phyloP scores from a whole-genome alignment of 2,329 filamentous ascomycete genomes.

The Beauveria australis region DNA sequence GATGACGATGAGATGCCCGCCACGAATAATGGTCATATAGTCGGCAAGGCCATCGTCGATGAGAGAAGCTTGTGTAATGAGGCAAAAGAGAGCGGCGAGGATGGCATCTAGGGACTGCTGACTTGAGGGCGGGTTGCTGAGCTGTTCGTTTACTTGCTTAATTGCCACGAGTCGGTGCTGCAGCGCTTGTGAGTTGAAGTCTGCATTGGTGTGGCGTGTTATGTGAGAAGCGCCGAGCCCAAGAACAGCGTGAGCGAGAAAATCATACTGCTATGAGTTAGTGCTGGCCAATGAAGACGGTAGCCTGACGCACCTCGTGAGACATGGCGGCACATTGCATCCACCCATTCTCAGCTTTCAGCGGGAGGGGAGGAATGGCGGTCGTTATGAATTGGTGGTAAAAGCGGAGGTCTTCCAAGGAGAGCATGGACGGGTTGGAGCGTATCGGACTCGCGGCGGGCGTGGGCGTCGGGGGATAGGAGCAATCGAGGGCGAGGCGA shows the following conservation, averaged over 20 bases:
- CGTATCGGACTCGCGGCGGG: conserved; percentile 2
- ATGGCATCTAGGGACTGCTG: conserved; percentile 27
- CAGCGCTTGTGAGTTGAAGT: conserved; percentile 23
- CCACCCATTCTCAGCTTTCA: conserved; percentile 25
- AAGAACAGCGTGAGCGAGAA: conserved; percentile 29
- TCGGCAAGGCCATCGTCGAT: conserved; percentile 31
- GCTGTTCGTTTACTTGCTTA: conserved; percentile 25
- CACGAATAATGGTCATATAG: conserved; percentile 28
- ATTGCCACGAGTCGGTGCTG: conserved; percentile 29
- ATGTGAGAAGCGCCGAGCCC: conserved; percentile 31
- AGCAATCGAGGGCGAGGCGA: conserved; percentile 26
- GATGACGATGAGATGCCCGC: conserved; percentile 18
- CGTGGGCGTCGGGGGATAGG: conserved; percentile 19
- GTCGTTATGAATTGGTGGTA: conserved; percentile 41
- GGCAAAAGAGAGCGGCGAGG: conserved; percentile 26
- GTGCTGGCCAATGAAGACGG: background rate
- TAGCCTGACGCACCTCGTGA: conserved; percentile 21
- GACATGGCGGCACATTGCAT: conserved; percentile 25
- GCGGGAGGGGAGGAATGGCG: conserved; percentile 30
- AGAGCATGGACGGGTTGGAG: conserved; percentile 21
- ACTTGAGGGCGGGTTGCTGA: conserved; percentile 19
- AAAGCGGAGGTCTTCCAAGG: conserved; percentile 37
- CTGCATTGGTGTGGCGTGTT: conserved; percentile 20
- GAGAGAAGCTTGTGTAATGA: conserved; percentile 27
- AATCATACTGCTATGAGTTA: conserved; percentile 23